These are phyloP conservation scores for Stentor coeruleus DNA, from an alignment of 73 alveolate species.

Conservation along the genomic window DNA sequence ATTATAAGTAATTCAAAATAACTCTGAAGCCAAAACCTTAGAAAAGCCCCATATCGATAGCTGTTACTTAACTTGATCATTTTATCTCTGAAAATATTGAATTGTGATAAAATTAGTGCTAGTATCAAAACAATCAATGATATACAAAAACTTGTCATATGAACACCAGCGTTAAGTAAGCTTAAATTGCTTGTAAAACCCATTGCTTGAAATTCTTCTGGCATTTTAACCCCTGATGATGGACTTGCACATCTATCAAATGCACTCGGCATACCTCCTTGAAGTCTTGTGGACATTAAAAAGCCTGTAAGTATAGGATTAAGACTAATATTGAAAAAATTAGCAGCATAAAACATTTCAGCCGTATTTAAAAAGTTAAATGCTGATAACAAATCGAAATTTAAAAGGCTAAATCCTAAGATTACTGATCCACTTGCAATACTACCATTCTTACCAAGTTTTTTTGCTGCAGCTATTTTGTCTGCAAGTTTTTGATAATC, in stretches of 20 bases:
- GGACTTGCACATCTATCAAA: background rate
- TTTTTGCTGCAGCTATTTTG: background rate
- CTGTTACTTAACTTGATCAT: background rate
- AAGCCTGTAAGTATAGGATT: background rate
- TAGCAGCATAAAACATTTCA: background rate
- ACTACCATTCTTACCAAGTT: background rate
- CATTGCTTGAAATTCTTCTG: background rate
- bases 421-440: background rate
- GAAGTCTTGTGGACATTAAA: background rate
- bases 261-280: background rate
- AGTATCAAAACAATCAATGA: too few relatives aligned
- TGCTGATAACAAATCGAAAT: background rate
- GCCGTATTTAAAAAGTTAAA: background rate
- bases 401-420: background rate
- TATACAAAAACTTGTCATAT: too few relatives aligned
- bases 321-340: background rate
- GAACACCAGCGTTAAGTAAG: background rate
- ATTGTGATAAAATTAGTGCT: background rate
- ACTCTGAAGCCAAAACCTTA: background rate
- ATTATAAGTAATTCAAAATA: background rate
- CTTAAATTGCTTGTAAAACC: background rate
- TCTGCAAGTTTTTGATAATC: background rate
- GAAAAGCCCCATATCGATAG: background rate
- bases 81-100: too few relatives aligned
- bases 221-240: background rate